These are phyloP conservation scores for Neostapfia colusana DNA, from an alignment of 176 grass and related monocot genomes.

Conservation along the genomic window DNA sequence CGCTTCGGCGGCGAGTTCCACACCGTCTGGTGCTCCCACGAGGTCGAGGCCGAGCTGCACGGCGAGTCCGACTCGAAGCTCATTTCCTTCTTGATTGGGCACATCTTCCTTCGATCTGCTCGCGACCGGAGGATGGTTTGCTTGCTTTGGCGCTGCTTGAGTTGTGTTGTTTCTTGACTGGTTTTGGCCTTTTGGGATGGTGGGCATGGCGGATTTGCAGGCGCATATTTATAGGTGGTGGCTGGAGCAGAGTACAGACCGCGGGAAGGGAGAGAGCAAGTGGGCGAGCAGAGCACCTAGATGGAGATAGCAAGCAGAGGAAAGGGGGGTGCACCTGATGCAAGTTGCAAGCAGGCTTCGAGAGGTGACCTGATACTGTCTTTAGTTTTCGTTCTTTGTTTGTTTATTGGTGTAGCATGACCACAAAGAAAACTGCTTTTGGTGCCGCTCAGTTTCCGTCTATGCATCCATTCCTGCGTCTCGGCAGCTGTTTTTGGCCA, in stretches of 20 bases:
- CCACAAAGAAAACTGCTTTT: not conserved
- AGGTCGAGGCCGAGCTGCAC: constrained; percentile 30
- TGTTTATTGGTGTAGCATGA: not conserved
- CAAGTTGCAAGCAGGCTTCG: constrained; percentile 6
- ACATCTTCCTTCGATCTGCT: not conserved
- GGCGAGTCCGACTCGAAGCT: constrained; percentile 12
- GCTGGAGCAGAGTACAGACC: not conserved
- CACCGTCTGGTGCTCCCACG: constrained; percentile 11
- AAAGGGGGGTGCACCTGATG: constrained; percentile 14
- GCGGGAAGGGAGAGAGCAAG: not conserved
- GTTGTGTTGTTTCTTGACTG: not conserved
- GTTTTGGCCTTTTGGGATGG: too few relatives aligned
- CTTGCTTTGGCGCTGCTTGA: not conserved
- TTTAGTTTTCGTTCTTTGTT: not conserved
- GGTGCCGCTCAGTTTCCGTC: not conserved
- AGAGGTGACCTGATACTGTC: not conserved
- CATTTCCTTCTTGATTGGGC: constrained; percentile 34
- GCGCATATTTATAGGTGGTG: constrained; percentile 29
- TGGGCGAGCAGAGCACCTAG: not conserved
- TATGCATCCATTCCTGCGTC: not conserved
- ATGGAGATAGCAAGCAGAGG: not conserved
- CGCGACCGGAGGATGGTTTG: not conserved
- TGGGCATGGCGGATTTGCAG: not conserved
- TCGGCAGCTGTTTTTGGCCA: not conserved
- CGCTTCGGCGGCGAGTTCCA: constrained; percentile 48